Conservation (phyloP, 148 eudicot species). For the Camellia sinensis region DNA sequence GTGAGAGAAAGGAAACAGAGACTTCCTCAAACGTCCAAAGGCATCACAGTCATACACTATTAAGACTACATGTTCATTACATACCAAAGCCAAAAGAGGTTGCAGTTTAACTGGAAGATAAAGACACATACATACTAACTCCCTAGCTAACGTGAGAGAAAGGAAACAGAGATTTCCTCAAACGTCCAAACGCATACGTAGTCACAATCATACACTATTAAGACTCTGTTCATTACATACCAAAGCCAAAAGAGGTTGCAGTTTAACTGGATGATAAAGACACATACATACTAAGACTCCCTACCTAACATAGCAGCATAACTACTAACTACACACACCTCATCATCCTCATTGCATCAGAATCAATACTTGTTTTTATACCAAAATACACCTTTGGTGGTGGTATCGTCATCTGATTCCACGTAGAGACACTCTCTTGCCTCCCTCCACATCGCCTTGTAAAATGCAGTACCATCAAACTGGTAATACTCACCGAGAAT, state of each 20-base stretch:
- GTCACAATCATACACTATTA: not conserved
- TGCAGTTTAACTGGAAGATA: no score
- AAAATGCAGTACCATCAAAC: constrained; percentile 43
- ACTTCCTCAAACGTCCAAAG: not conserved
- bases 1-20: not conserved
- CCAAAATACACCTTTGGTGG: constrained; percentile 32
- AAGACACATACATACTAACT: no score
- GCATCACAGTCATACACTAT: not conserved
- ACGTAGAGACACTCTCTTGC: constrained; percentile 53
- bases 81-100: no score
- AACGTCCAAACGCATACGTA: not conserved
- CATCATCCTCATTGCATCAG: not conserved
- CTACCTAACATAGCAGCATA: not conserved
- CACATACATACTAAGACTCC: no score
- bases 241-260: no score
- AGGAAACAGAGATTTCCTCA: not conserved
- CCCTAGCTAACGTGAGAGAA: no score
- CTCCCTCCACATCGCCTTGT: constrained; percentile 57
- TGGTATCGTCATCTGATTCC: constrained; percentile 38
- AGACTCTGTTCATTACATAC: not conserved
- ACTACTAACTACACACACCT: not conserved
- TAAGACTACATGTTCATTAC: not conserved
- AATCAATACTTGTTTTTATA: constrained; percentile 28
- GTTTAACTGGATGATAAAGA: no score
- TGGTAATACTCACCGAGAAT: constrained; percentile 51